A percentile compares a stretch with the other conserved stretches of the same genome.
These are phyloP conservation scores for Tuctoria greenei DNA, from an alignment of 176 grass and related monocot genomes.

Conservation along the genomic window DNA sequence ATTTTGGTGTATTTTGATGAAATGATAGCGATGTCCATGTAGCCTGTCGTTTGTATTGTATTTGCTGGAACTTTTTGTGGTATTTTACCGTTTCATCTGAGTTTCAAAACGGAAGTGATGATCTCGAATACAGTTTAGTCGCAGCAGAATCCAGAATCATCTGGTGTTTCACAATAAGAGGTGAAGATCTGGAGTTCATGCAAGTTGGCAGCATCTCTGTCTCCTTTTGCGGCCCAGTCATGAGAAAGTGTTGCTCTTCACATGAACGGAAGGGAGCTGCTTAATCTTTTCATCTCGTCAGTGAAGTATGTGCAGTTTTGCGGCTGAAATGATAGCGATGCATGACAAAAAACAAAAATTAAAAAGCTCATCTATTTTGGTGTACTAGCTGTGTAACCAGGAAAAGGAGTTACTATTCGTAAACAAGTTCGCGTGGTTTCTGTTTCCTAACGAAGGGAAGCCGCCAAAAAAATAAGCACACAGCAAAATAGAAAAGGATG, in stretches of 20 bases:
- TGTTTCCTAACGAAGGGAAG: too few species aligned
- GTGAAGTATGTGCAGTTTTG: not conserved
- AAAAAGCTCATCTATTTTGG: not conserved
- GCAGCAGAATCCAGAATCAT: conserved; percentile 25
- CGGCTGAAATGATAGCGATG: not conserved
- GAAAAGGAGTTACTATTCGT: not conserved
- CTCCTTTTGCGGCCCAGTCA: not conserved
- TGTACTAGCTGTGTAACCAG: not conserved
- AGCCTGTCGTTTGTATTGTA: not conserved
- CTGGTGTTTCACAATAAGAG: conserved; percentile 27
- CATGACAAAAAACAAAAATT: not conserved
- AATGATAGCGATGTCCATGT: conserved; percentile 9
- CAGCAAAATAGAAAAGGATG: not conserved
- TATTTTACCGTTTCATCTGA: not conserved
- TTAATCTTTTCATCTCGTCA: not conserved
- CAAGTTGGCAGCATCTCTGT: conserved; percentile 12
- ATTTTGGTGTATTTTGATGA: not conserved
- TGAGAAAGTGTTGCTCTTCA: not conserved
- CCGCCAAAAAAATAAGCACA: too few species aligned
- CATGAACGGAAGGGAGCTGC: not conserved
- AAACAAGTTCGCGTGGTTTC: not conserved
- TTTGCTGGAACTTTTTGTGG: not conserved
- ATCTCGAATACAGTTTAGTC: conserved; percentile 6
- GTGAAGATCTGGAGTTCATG: conserved; percentile 18
- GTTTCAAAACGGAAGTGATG: not conserved